Percentiles rank a stretch among this genome's conserved stretches.
phyloP scores from a whole-genome alignment of 2,329 filamentous ascomycete genomes.

The Aspergillus sp. region DNA sequence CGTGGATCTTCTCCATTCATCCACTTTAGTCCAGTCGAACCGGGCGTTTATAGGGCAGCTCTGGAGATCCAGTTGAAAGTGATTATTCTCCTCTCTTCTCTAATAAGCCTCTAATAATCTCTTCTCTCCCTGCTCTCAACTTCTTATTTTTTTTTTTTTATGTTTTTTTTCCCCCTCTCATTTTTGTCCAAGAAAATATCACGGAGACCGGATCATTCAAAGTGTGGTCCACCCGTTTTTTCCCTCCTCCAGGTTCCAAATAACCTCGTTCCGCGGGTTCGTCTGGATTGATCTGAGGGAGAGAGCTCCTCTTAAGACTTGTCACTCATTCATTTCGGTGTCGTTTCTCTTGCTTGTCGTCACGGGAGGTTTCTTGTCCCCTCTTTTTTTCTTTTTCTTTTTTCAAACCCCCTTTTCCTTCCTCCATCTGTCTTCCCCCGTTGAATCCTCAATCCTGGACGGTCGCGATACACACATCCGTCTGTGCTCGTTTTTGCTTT shows the following conservation, averaged over 20 bases:
- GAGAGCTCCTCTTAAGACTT: constrained; percentile 4
- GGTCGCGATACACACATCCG: no score
- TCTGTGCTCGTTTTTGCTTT: no score
- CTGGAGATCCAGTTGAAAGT: constrained; percentile 3
- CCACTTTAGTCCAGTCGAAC: no score
- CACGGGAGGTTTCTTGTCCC: background rate
- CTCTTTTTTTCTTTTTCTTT: constrained; percentile 1
- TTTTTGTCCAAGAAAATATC: background rate
- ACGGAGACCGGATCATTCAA: background rate
- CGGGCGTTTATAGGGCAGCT: constrained; percentile 6
- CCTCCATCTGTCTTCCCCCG: background rate
- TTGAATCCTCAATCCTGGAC: background rate
- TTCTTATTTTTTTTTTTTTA: constrained; percentile 3
- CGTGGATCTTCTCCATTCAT: no score
- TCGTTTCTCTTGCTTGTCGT: background rate
- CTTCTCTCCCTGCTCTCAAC: background rate
- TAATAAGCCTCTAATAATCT: constrained; percentile 3
- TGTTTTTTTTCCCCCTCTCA: background rate
- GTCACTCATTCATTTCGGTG: background rate
- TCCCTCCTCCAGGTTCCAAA: background rate
- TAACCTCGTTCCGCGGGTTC: background rate
- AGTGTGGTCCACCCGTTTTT: background rate
- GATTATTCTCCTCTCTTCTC: constrained; percentile 2
- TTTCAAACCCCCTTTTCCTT: constrained; percentile 1
- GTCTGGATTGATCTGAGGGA: constrained; percentile 2